Evolutionary conservation across 495 filamentous ascomycete species (phyloP), one percentile per base, ranked within the genome.

Genomic region (Staphylotrichum longicolle): DNA sequence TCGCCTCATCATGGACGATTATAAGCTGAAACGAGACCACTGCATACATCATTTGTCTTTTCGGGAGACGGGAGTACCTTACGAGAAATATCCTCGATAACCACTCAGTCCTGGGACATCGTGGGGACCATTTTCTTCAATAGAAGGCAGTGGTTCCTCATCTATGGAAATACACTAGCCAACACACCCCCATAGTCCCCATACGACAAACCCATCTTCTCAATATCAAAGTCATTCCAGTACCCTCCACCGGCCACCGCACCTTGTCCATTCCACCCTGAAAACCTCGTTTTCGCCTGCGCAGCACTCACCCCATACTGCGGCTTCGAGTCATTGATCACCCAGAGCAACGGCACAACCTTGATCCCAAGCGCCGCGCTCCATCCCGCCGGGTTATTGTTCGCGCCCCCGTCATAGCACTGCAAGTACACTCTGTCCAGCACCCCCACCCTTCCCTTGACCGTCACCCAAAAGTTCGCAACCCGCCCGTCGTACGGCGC

Each of bases 221-320:
- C 77, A 44, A 79, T 78, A 53, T 79, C 77, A 48, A 70, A 77
- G 54, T 79, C 74, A 54, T 79, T 79, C 75, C 75, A 79, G 57
- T 74, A 77, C 2, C 77, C 77, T 2, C 74, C 77, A 0, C 76
- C 77, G 3, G 68, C 74, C 30, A 79, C 58, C 3, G 66, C 58
- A 7, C 64, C 63, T 35, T 61, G 45, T 30, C 53, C 44, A 34
- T 66, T 66, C 76, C 76, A 79, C n/a, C 55, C 39, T 0, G 63
- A 32, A 39, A 79, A 76, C 52, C 57, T 67, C 1, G 63, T 59
- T 57, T 52, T 44, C n/a, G 75, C 76, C 56, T 77, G 75, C 10
- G 71, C 62, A 11, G 70, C 68, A 1, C 70, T 76, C 2, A 58
- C 70, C 0, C 76, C 74, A 2, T 72, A 63, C n/a, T 55, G 60